Base-by-base conservation (phyloP, 768 basidiomycete species). In the Naganishia onofrii region DNA sequence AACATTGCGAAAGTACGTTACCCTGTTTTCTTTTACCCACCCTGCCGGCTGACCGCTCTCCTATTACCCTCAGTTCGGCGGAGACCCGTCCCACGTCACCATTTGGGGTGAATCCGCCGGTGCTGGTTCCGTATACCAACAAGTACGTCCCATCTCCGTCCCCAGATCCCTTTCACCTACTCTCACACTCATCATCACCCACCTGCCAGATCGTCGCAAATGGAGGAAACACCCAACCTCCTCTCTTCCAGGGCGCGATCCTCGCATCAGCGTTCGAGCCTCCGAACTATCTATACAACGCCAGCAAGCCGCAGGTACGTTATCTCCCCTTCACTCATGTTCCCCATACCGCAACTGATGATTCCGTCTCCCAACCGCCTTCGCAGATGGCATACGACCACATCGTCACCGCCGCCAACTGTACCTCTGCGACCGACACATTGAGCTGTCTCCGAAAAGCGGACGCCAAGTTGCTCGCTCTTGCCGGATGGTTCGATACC, bases 21-120 rank as follows among this genome's bases (percentile, higher is more conserved):
- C 15, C 17, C 6, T 44, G 17, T 4, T 21, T 32, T 12, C 10
- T 5, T 9, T 19, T 26, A 4, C 26, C 26, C 32, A 12, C 2
- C 32, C 54, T 10, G 2, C 42, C 15, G 8, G 54, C 32, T 55
- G 21, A 31, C 29, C 17, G 2, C 10, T 36, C 5, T 21, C 7
- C 29, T 38, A 21, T 7, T 23, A n/a, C n/a, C 10, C 4, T 26
- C 81, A 83, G n/a, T 88, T 88, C 71, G 86, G 86, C 44, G 87
- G 87, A 0, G 87, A 87, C 77, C 84, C 84, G 1, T 75, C 77
- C 10, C 82, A 82, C 0, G 83, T 88, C 56, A 86, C 85, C 3
- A 84, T 87, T 28, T 83, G 83, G 70, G 87, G 87, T 1, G 83
- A 88, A 75, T 85, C 84, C 7, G 86, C 86, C 15, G 86, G 86